phyloP scores from a whole-genome alignment of 306 rosid genomes.

The Cotoneaster glaucophyllus region DNA sequence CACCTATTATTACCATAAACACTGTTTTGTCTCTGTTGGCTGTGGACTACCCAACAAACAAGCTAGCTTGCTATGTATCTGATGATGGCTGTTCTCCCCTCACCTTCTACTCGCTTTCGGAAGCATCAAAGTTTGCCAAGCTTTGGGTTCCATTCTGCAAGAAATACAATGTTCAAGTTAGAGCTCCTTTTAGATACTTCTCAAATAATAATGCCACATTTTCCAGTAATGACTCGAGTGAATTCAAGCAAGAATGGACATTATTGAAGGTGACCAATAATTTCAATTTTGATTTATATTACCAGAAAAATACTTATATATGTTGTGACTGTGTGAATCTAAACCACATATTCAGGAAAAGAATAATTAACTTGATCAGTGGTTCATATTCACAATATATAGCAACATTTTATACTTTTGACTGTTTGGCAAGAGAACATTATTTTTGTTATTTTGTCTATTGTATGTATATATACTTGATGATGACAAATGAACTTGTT shows the following conservation, averaged over 20 bases:
- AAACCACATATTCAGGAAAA: no score
- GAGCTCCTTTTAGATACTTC: slow-evolving; percentile 62
- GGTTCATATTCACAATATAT: no score
- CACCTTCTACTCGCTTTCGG: slow-evolving; percentile 44
- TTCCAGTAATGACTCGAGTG: not conserved
- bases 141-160: slow-evolving; percentile 65
- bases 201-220: not conserved
- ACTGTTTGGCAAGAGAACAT: not conserved
- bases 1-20: slow-evolving; percentile 55
- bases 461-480: no score
- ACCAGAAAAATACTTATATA: no score
- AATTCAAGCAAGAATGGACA: slow-evolving; percentile 18
- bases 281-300: not conserved
- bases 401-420: no score
- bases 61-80: slow-evolving; percentile 69
- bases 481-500: not conserved
- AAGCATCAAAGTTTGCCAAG: slow-evolving; percentile 53
- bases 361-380: no score
- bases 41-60: slow-evolving; percentile 57
- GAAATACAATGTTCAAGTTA: slow-evolving; percentile 34
- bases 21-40: slow-evolving; percentile 61
- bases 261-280: slow-evolving; percentile 34
- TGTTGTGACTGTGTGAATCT: not conserved
- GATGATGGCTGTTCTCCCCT: slow-evolving; percentile 62
- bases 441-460: no score